These are phyloP conservation scores for Oligophagozyma castellii DNA, from an alignment of 1,139 yeast genomes.

Conservation along the genomic window DNA sequence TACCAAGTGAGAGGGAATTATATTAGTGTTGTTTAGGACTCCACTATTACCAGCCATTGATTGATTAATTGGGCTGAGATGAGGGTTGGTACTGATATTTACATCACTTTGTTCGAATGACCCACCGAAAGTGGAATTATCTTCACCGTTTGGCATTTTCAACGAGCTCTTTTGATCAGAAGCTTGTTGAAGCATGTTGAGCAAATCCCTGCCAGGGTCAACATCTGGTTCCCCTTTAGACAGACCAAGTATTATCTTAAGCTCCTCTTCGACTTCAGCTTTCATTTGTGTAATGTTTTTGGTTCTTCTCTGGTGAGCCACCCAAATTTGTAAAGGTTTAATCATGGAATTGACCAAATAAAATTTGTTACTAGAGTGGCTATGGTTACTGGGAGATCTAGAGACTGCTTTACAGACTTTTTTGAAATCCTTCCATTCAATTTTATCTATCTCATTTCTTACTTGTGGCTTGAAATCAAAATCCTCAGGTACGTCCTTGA, in stretches of 20 bases:
- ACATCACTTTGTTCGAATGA: too few species aligned
- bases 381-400: too few species aligned
- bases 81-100: too few species aligned
- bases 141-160: too few species aligned
- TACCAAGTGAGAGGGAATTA: too few species aligned
- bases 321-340: conserved; percentile 44
- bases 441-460: conserved; percentile 70
- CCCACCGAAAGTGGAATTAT: too few species aligned
- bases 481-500: conserved; percentile 68
- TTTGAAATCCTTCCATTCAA: conserved; percentile 49
- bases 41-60: too few species aligned
- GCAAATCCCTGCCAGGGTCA: conserved; percentile 67
- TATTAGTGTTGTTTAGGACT: too few species aligned
- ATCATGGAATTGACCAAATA: conserved; percentile 49
- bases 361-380: conserved; percentile 32
- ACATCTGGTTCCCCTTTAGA: conserved; percentile 25
- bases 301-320: conserved; percentile 39
- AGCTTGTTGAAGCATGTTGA: conserved; percentile 42
- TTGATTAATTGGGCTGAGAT: too few species aligned
- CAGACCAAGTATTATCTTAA: conserved; percentile 52
- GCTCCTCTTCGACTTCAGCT: conserved; percentile 43
- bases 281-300: conserved; percentile 37
- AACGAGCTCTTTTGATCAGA: too few species aligned
- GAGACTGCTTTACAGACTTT: conserved; percentile 21
- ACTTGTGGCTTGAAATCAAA: conserved; percentile 65